phyloP scores from a whole-genome alignment of 495 filamentous ascomycete genomes.

The Trichoderma parareesei region DNA sequence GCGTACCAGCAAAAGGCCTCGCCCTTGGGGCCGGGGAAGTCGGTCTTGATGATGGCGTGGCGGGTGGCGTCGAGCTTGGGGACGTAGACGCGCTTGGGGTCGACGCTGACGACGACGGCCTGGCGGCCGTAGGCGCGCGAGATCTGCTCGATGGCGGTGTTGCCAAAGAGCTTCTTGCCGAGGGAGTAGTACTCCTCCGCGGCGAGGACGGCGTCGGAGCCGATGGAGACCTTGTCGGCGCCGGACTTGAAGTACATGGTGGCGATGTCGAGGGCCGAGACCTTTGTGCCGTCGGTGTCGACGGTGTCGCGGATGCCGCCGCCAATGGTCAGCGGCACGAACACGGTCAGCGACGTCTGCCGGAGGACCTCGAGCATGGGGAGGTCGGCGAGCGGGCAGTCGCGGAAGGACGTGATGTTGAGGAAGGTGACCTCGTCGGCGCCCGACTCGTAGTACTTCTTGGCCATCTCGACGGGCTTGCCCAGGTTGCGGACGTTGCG shows the following conservation, averaged over 20 bases:
- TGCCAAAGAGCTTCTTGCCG: constrained; percentile 60
- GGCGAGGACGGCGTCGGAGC: constrained; percentile 85
- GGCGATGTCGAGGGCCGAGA: constrained; percentile 84
- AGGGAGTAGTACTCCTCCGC: constrained; percentile 78
- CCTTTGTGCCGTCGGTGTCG: constrained; percentile 79
- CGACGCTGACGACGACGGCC: constrained; percentile 92
- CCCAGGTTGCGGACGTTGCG: constrained; percentile 85
- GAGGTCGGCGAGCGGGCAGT: constrained; percentile 82
- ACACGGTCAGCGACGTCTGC: constrained; percentile 80
- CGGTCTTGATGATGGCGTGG: constrained; percentile 71
- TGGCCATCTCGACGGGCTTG: constrained; percentile 92
- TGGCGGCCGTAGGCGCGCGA: constrained; percentile 91
- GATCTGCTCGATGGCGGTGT: constrained; percentile 90
- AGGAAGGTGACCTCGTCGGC: constrained; percentile 95
- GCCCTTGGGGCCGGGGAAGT: constrained; percentile 59
- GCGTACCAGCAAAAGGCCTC: constrained; percentile 94
- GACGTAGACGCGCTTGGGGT: constrained; percentile 87
- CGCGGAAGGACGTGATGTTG: constrained; percentile 95
- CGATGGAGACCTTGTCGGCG: constrained; percentile 98
- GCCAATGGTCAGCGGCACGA: constrained; percentile 94
- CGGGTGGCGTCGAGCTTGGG: constrained; percentile 58
- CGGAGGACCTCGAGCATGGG: constrained; percentile 94
- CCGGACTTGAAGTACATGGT: constrained; percentile 97
- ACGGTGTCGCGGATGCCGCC: constrained; percentile 88
- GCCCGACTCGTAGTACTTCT: constrained; percentile 90